A percentile compares a stretch with the other conserved stretches of the same genome.
phyloP scores from a whole-genome alignment of 2,329 filamentous ascomycete genomes.

The Pezicula rhizophila region DNA sequence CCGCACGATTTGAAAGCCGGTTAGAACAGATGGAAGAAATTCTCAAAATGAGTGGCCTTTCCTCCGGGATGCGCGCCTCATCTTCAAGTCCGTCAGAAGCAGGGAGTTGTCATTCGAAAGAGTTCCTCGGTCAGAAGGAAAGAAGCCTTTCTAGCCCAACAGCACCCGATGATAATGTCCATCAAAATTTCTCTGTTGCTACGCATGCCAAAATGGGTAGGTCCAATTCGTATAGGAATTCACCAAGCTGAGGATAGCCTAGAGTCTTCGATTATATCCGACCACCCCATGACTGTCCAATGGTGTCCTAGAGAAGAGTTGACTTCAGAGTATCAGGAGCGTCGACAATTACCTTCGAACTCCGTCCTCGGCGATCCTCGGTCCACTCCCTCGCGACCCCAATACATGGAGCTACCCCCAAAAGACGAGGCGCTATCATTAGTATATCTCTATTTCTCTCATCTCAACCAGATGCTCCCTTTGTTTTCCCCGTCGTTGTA shows the following conservation, averaged over 20 bases:
- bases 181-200: background rate
- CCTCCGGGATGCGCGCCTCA: background rate
- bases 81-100: background rate
- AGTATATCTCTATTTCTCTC: background rate
- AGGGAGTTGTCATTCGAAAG: background rate
- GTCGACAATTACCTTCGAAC: background rate
- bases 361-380: background rate
- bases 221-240: background rate
- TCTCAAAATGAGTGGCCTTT: background rate
- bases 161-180: background rate
- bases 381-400: background rate
- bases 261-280: background rate
- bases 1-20: background rate
- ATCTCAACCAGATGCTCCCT: background rate
- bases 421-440: background rate
- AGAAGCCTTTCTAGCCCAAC: background rate
- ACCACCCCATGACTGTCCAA: background rate
- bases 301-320: background rate
- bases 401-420: background rate
- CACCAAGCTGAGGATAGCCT: background rate
- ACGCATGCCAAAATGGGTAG: background rate
- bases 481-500: background rate
- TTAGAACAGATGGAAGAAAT: background rate
- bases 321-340: background rate
- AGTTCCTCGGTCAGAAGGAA: background rate